These are phyloP conservation scores for Vicia sativa DNA, from an alignment of 306 rosid species.

Conservation along the genomic window DNA sequence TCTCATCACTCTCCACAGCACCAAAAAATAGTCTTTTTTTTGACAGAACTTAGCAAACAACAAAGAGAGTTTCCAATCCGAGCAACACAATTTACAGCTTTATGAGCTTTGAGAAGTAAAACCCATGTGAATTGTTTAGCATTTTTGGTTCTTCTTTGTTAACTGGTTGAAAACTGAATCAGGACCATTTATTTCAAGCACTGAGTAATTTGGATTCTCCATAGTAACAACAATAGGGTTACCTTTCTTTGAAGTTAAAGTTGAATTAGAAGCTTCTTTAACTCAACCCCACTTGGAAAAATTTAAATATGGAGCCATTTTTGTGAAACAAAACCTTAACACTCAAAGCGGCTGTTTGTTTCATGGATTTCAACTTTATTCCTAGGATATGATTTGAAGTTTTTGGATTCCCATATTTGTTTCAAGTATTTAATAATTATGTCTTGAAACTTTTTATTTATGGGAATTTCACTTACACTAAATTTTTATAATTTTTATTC, in stretches of 20 bases:
- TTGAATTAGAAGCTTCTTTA: constrained; percentile 38
- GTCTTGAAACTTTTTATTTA: too few species aligned
- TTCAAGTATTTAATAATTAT: too few species aligned
- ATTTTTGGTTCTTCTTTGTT: constrained; percentile 57
- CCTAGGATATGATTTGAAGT: too few species aligned
- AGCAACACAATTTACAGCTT: constrained; percentile 44
- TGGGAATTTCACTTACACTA: too few species aligned
- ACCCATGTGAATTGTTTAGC: constrained; percentile 62
- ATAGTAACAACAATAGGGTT: constrained; percentile 65
- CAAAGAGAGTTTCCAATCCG: constrained; percentile 50
- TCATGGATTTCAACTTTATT: too few species aligned
- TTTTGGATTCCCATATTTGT: too few species aligned
- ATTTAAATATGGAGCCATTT: constrained; percentile 50
- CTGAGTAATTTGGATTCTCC: constrained; percentile 62
- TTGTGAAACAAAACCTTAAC: neutral
- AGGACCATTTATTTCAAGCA: constrained; percentile 52
- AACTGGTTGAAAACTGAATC: constrained; percentile 56
- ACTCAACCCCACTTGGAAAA: constrained; percentile 50
- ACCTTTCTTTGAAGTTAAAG: constrained; percentile 43
- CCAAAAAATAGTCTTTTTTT: constrained; percentile 50
- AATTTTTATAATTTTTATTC: too few species aligned
- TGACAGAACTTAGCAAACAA: constrained; percentile 46
- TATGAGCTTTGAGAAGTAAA: constrained; percentile 56
- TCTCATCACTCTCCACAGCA: constrained; percentile 47
- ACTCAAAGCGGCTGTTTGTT: too few species aligned